phyloP scores from a whole-genome alignment of 768 basidiomycete genomes.

The Boletales sp. region DNA sequence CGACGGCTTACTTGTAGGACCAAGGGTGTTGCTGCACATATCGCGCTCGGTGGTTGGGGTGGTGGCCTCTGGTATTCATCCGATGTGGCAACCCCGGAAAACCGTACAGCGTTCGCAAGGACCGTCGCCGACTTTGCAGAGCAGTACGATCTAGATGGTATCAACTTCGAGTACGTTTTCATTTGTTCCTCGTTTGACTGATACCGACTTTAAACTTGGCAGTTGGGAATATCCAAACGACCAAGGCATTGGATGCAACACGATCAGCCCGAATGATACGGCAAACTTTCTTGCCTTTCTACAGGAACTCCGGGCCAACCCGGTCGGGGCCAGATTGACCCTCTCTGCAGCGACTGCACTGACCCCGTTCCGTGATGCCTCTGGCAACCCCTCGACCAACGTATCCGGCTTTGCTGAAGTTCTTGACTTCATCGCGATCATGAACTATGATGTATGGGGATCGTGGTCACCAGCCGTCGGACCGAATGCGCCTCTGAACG shows the following conservation, averaged over 20 bases:
- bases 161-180: constrained; percentile 35
- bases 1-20: neutral
- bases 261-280: constrained; percentile 52
- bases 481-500: constrained; percentile 77
- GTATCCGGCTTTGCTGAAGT: constrained; percentile 72
- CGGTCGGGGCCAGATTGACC: constrained; percentile 50
- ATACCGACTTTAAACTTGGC: constrained; percentile 9
- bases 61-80: constrained; percentile 64
- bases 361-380: constrained; percentile 58
- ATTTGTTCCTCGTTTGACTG: neutral
- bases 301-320: constrained; percentile 54
- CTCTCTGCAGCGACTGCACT: constrained; percentile 67
- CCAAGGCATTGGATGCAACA: constrained; percentile 70
- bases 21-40: constrained; percentile 52
- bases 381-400: constrained; percentile 60
- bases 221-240: constrained; percentile 86
- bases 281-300: constrained; percentile 78
- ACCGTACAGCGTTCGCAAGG: constrained; percentile 61
- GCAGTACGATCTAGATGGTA: constrained; percentile 53
- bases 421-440: constrained; percentile 61
- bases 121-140: constrained; percentile 47
- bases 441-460: constrained; percentile 66
- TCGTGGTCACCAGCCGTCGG: constrained; percentile 54
- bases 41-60: constrained; percentile 71
- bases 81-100: constrained; percentile 50